These are phyloP conservation scores for Linum lewisii DNA, from an alignment of 345 rosid species.

Conservation along the genomic window DNA sequence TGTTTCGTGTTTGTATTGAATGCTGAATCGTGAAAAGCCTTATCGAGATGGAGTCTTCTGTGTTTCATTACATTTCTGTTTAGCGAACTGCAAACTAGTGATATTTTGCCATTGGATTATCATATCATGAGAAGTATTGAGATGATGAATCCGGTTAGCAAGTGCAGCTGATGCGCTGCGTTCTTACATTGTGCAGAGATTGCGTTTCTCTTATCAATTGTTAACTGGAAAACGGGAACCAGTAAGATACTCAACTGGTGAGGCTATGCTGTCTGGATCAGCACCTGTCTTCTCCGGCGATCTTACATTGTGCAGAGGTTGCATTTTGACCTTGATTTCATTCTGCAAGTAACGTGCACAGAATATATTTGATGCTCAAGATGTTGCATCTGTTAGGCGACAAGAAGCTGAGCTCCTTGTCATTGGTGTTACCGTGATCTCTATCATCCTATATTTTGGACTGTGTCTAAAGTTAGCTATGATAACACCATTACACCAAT, in stretches of 20 bases:
- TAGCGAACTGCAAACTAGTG: neutral
- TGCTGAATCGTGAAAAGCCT: neutral
- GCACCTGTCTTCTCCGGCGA: slow-evolving; percentile 76
- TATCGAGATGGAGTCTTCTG: neutral
- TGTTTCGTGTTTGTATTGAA: neutral
- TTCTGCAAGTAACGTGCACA: slow-evolving; percentile 49
- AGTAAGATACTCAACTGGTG: slow-evolving; percentile 53
- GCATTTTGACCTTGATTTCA: too few relatives aligned
- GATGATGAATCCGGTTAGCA: neutral
- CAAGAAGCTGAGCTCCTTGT: slow-evolving; percentile 14
- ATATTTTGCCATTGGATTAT: neutral
- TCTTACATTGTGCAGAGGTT: too few relatives aligned
- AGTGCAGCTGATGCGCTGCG: neutral
- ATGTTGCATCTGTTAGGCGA: slow-evolving; percentile 12
- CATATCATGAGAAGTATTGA: neutral
- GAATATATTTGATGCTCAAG: slow-evolving; percentile 17
- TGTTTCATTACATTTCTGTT: neutral
- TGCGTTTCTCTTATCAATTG: neutral
- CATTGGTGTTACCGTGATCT: too few relatives aligned
- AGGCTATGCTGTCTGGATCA: slow-evolving; percentile 64
- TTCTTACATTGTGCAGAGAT: neutral
- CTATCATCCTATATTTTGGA: slow-evolving; percentile 4
- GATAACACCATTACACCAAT: slow-evolving; percentile 21
- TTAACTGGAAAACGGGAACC: slow-evolving; percentile 34
- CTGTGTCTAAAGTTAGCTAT: slow-evolving; percentile 3